Evolutionary conservation across 495 filamentous ascomycete species (phyloP).

Genomic region (Neurospora sp.): DNA sequence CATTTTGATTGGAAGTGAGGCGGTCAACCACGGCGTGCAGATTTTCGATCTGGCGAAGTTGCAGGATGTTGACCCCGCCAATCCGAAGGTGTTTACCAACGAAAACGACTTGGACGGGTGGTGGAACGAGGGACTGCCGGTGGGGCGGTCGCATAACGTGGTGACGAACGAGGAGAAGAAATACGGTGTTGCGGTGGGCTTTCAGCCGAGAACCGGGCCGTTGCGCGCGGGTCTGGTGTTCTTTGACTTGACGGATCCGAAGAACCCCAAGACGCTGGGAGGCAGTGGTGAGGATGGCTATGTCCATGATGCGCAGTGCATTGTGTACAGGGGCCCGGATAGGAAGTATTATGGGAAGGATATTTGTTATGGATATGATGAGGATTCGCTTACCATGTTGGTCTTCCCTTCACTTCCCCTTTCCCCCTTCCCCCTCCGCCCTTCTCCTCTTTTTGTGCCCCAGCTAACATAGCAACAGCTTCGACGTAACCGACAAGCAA

Average conservation of each 20-base stretch:
- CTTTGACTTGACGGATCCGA: constrained; percentile 36
- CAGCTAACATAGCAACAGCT: constrained; percentile 12
- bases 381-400: constrained; percentile 30
- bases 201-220: constrained; percentile 24
- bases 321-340: constrained; percentile 45
- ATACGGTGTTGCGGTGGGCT: constrained; percentile 34
- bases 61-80: constrained; percentile 8
- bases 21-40: constrained; percentile 36
- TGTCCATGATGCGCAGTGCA: constrained; percentile 47
- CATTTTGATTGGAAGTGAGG: constrained; percentile 38
- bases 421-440: not conserved
- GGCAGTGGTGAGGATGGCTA: constrained; percentile 41
- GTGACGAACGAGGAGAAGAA: constrained; percentile 37
- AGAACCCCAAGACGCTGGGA: constrained; percentile 37
- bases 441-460: not conserved
- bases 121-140: constrained; percentile 16
- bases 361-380: constrained; percentile 49
- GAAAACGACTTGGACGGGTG: constrained; percentile 26
- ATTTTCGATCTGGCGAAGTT: constrained; percentile 41
- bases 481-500: constrained; percentile 44
- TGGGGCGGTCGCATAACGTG: constrained; percentile 40
- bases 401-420: not conserved
- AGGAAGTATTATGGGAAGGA: constrained; percentile 37
- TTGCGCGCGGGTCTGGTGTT: constrained; percentile 39
- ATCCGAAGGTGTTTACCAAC: constrained; percentile 20